These are phyloP conservation scores for Linnemannia exigua DNA, from an alignment of 192 early-diverging fungal genomes.

Conservation along the genomic window DNA sequence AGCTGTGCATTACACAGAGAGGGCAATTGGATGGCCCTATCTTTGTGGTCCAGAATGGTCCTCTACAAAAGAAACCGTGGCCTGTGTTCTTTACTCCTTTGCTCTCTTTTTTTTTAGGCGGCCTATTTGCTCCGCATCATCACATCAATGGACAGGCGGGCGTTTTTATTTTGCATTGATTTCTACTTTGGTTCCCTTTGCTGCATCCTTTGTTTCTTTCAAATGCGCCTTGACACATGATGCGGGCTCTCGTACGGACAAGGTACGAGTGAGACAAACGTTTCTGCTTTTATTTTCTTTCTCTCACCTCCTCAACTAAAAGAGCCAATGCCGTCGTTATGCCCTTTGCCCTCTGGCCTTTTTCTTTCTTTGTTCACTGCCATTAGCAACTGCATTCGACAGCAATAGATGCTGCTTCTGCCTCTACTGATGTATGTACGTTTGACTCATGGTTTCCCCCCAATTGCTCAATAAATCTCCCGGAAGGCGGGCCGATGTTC, in stretches of 20 bases:
- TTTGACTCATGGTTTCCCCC: too few relatives aligned
- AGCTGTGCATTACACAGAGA: not conserved
- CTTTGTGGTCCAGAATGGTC: not conserved
- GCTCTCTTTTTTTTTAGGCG: not conserved
- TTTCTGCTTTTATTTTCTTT: not conserved
- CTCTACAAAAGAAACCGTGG: not conserved
- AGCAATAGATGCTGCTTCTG: not conserved
- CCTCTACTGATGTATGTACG: too few relatives aligned
- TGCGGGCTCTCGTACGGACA: not conserved
- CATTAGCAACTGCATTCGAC: not conserved
- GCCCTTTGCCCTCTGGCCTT: not conserved
- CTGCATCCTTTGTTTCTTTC: not conserved
- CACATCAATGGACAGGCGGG: not conserved
- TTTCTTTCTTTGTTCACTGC: not conserved
- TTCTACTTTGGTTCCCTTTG: not conserved
- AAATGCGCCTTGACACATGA: constrained; percentile 1
- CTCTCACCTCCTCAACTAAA: not conserved
- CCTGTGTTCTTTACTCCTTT: not conserved
- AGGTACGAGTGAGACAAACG: not conserved
- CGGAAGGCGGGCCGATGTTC: not conserved
- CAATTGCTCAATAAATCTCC: not conserved
- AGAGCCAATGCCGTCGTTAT: not conserved
- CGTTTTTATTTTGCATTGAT: not conserved
- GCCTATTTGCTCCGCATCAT: not conserved
- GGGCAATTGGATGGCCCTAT: not conserved